Evolutionary conservation across 768 basidiomycete species (phyloP).

Genomic region (Calocybe gangraenosa): DNA sequence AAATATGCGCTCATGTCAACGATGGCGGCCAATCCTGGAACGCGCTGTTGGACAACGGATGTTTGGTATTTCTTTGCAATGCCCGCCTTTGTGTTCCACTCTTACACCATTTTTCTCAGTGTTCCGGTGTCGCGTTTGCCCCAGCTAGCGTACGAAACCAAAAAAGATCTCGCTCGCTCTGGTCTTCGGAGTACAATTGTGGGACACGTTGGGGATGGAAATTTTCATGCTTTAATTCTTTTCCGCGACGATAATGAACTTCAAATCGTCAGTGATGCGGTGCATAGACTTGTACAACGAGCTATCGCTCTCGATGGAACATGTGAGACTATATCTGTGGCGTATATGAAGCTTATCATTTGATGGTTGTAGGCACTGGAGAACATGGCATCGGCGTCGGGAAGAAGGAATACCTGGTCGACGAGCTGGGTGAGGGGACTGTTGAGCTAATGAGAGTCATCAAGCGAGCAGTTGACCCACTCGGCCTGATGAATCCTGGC

Average conservation of each 20-base stretch:
- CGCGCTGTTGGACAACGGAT: slow-evolving; percentile 81
- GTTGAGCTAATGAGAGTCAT: slow-evolving; percentile 84
- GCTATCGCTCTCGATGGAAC: slow-evolving; percentile 74
- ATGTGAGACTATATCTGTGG: slow-evolving; percentile 42
- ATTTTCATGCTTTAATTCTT: slow-evolving; percentile 51
- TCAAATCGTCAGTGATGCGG: slow-evolving; percentile 47
- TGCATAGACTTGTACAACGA: slow-evolving; percentile 68
- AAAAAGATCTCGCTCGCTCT: slow-evolving; percentile 62
- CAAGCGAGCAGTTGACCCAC: slow-evolving; percentile 75
- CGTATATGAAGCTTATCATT: background rate
- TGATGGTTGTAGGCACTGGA: slow-evolving; percentile 56
- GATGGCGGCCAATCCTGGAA: slow-evolving; percentile 57
- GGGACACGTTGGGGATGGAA: slow-evolving; percentile 78
- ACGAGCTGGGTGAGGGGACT: slow-evolving; percentile 82
- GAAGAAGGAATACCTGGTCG: slow-evolving; percentile 75
- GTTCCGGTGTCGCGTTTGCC: slow-evolving; percentile 71
- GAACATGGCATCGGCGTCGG: slow-evolving; percentile 89
- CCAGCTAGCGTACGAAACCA: slow-evolving; percentile 71
- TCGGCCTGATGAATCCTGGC: slow-evolving; percentile 82
- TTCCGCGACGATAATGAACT: slow-evolving; percentile 60
- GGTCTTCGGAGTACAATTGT: slow-evolving; percentile 67
- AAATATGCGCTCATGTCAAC: slow-evolving; percentile 80
- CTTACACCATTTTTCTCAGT: slow-evolving; percentile 23
- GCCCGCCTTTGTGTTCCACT: background rate
- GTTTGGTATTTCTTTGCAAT: slow-evolving; percentile 58